Percentiles rank a stretch among this genome's conserved stretches.
phyloP scores from a whole-genome alignment of 129 eudicot genomes.

The Escallonia rubra region DNA sequence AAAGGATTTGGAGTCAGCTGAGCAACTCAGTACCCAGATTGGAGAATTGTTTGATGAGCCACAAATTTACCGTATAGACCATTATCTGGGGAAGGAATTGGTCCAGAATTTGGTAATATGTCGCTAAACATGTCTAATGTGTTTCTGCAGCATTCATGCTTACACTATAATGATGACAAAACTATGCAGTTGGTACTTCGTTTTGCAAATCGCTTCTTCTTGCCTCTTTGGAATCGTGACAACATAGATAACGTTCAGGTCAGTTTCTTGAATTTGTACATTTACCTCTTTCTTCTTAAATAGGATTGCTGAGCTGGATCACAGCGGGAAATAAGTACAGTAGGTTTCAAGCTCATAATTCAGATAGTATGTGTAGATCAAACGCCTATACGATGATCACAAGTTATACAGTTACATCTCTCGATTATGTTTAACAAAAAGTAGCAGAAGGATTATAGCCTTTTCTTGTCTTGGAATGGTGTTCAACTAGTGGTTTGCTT shows the following conservation, averaged over 20 bases:
- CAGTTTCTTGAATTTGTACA: background rate
- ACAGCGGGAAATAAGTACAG: too few relatives aligned
- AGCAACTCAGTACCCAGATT: constrained; percentile 84
- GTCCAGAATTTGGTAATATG: constrained; percentile 90
- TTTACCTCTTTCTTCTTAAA: constrained; percentile 3
- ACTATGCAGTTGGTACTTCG: constrained; percentile 92
- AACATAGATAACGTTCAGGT: constrained; percentile 93
- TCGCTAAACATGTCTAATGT: background rate
- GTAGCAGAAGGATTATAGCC: background rate
- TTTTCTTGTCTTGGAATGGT: constrained; percentile 2
- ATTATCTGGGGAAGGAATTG: constrained; percentile 94
- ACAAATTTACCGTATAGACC: constrained; percentile 96
- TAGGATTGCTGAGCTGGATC: background rate
- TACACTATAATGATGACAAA: constrained; percentile 1
- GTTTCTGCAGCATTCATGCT: constrained; percentile 1
- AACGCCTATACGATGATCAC: too few relatives aligned
- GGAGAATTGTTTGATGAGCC: constrained; percentile 94
- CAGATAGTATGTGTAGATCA: too few relatives aligned
- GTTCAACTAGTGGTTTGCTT: background rate
- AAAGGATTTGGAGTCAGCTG: constrained; percentile 90
- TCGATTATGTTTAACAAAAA: background rate
- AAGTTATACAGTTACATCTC: too few relatives aligned
- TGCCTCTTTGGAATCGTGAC: constrained; percentile 98
- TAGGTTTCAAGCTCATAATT: too few relatives aligned
- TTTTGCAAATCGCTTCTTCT: constrained; percentile 93